Conservation (phyloP, 257 asterid genomes). For the Apocynum venetum region DNA sequence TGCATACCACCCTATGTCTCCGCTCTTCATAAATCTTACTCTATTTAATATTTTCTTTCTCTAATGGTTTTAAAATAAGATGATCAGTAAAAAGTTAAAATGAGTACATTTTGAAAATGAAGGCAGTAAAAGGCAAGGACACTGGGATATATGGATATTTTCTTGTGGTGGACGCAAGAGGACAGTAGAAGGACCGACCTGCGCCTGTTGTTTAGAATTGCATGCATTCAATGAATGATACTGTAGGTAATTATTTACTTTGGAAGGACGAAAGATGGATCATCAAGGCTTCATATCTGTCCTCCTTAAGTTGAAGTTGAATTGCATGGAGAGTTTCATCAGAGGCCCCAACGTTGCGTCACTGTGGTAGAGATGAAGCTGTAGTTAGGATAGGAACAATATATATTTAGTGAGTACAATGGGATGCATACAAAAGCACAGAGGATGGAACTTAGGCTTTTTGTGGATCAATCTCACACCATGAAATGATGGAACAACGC, state of each 20-base stretch:
- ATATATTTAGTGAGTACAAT: too few species aligned
- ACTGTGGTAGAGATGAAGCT: neutral
- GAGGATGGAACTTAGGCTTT: neutral
- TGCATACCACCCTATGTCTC: too few species aligned
- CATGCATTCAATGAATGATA: neutral
- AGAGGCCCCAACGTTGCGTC: neutral
- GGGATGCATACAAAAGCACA: neutral
- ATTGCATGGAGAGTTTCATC: neutral
- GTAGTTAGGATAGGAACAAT: neutral
- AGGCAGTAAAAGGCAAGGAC: too few species aligned
- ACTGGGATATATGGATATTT: too few species aligned
- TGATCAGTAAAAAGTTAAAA: too few species aligned
- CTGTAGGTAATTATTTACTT: too few species aligned
- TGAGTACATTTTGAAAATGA: too few species aligned
- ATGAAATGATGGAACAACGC: constrained; percentile 1
- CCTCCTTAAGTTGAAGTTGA: neutral
- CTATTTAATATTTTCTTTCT: too few species aligned
- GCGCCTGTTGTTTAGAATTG: neutral
- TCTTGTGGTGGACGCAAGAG: too few species aligned
- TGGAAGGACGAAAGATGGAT: neutral
- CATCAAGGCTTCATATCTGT: neutral
- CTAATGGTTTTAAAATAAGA: too few species aligned
- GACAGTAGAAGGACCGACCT: too few species aligned
- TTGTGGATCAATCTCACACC: neutral
- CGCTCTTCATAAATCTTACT: too few species aligned